Conservation (phyloP, 257 asterid species). For the Salvia miltiorrhiza region DNA sequence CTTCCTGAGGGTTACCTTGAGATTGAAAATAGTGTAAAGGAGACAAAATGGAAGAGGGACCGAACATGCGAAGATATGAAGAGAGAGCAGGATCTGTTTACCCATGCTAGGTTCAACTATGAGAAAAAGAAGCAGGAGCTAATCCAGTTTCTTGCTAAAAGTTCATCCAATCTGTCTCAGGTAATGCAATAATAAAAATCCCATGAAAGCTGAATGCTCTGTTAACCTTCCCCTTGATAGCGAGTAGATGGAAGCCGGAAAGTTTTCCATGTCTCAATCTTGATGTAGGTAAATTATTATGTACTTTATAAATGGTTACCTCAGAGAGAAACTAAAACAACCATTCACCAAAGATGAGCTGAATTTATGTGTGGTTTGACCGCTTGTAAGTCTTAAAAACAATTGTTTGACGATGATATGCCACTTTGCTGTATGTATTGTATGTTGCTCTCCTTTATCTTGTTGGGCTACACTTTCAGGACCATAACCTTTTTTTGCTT, state of each 20-base stretch:
- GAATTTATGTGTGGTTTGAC: too few species aligned
- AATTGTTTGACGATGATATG: too few species aligned
- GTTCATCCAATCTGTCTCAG: conserved; percentile 40
- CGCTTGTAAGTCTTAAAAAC: too few species aligned
- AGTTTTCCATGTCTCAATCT: neutral
- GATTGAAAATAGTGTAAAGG: conserved; percentile 44
- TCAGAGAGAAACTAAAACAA: too few species aligned
- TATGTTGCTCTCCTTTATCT: neutral
- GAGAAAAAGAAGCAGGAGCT: conserved; percentile 56
- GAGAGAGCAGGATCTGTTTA: conserved; percentile 53
- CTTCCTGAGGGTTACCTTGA: conserved; percentile 39
- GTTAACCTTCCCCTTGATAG: neutral
- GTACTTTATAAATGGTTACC: too few species aligned
- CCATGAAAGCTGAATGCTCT: neutral
- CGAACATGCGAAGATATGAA: conserved; percentile 52
- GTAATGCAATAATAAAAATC: conserved; percentile 33
- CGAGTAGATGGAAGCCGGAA: neutral
- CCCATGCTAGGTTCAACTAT: conserved; percentile 36
- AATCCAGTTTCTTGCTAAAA: conserved; percentile 39
- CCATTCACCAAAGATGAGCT: too few species aligned
- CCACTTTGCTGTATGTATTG: neutral
- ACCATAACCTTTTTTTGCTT: neutral
- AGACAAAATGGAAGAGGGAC: conserved; percentile 56
- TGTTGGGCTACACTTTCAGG: neutral
- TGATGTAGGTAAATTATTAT: neutral